Percentiles rank a stretch among this genome's conserved stretches.
These are phyloP conservation scores for Plasmopara halstedii DNA, from an alignment of 352 stramenopile genomes.

Conservation along the genomic window DNA sequence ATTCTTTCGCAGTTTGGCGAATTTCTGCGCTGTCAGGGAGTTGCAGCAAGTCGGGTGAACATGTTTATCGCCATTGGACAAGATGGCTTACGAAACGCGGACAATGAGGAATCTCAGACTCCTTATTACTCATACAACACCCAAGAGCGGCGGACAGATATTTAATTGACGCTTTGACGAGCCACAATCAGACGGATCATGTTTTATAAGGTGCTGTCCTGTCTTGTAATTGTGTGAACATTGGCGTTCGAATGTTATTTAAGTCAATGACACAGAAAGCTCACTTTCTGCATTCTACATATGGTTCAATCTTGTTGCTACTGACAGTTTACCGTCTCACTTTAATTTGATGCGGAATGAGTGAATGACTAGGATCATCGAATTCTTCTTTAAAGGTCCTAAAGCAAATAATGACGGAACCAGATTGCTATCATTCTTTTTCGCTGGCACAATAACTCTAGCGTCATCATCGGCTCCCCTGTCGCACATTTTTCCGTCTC, in stretches of 20 bases:
- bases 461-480: not conserved
- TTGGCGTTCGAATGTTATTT: too few relatives aligned
- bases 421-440: not conserved
- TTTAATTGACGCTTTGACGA: slow-evolving; percentile 26
- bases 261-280: too few relatives aligned
- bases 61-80: slow-evolving; percentile 48
- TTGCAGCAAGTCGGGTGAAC: slow-evolving; percentile 33
- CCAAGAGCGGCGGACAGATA: slow-evolving; percentile 54
- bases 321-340: too few relatives aligned
- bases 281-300: too few relatives aligned
- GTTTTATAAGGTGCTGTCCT: too few relatives aligned
- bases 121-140: slow-evolving; percentile 48
- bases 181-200: too few relatives aligned
- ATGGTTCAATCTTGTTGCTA: too few relatives aligned
- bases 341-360: too few relatives aligned
- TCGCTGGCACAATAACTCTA: not conserved
- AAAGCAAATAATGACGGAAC: too few relatives aligned
- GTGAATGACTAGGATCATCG: too few relatives aligned
- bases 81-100: slow-evolving; percentile 24
- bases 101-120: slow-evolving; percentile 1
- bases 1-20: slow-evolving; percentile 42
- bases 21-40: slow-evolving; percentile 37
- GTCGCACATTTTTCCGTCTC: too few relatives aligned
- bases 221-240: too few relatives aligned
- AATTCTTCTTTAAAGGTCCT: not conserved